A percentile compares a stretch with the other conserved stretches of the same genome.
Evolutionary conservation across 176 grass and related monocot genomes (phyloP).

Genomic region (Carex parvula): DNA sequence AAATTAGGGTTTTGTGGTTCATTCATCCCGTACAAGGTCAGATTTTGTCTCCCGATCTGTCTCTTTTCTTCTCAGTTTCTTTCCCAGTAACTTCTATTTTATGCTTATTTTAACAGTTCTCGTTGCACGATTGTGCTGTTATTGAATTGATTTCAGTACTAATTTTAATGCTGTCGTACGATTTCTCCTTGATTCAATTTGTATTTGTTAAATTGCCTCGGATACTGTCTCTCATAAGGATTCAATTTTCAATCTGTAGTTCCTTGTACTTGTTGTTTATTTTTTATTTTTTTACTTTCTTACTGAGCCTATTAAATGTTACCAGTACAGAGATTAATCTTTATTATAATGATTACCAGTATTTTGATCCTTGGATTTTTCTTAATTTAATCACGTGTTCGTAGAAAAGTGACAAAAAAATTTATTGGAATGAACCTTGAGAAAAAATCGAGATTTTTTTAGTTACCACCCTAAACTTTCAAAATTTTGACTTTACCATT

Average conservation of each 20-base stretch:
- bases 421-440: background rate
- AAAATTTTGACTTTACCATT: too few relatives aligned
- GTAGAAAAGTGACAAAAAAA: background rate
- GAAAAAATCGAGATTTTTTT: background rate
- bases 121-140: conserved; percentile 4
- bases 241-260: background rate
- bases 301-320: background rate
- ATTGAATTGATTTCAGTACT: background rate
- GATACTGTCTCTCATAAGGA: conserved; percentile 7
- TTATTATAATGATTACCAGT: too few relatives aligned
- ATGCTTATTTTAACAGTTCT: conserved; percentile 8
- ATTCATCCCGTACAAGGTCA: conserved; percentile 20
- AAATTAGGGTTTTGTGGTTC: conserved; percentile 11
- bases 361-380: background rate
- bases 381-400: background rate
- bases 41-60: conserved; percentile 15
- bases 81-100: background rate
- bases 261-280: background rate
- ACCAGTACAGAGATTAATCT: background rate
- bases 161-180: background rate
- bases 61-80: conserved; percentile 6
- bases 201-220: conserved; percentile 25
- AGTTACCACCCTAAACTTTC: too few relatives aligned
- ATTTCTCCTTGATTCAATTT: conserved; percentile 10
- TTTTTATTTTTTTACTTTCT: background rate